These are phyloP conservation scores for Dryadomyces quercus-mongolicae DNA, from an alignment of 2,329 filamentous ascomycete genomes.

Conservation along the genomic window DNA sequence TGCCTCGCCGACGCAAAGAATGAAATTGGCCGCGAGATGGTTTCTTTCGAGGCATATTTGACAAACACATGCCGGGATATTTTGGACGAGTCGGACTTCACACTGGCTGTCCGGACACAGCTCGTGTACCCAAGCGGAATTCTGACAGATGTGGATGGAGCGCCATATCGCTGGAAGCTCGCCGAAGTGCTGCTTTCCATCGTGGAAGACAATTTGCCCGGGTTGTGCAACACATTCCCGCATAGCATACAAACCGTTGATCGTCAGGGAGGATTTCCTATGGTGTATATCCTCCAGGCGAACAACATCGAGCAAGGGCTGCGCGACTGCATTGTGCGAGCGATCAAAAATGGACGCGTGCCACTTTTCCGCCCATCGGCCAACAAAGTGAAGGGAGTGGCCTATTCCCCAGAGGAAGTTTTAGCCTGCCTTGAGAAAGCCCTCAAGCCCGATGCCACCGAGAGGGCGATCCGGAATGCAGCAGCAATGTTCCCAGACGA, in stretches of 20 bases:
- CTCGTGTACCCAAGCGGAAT: conserved; percentile 44
- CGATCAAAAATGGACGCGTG: conserved; percentile 24
- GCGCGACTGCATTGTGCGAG: conserved; percentile 23
- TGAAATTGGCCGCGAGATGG: conserved; percentile 30
- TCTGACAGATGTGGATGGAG: conserved; percentile 35
- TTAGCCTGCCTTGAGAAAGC: not conserved
- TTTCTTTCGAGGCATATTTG: conserved; percentile 38
- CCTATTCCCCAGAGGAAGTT: not conserved
- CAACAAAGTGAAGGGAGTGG: not conserved
- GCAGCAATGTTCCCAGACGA: conserved; percentile 2
- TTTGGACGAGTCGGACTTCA: conserved; percentile 51
- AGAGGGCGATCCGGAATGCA: not conserved
- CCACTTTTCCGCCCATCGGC: conserved; percentile 15
- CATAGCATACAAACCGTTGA: conserved; percentile 34
- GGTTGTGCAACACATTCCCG: conserved; percentile 25
- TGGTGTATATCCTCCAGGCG: conserved; percentile 40
- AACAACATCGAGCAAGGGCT: conserved; percentile 35
- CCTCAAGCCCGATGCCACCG: not conserved
- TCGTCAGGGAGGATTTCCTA: conserved; percentile 33
- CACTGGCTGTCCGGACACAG: conserved; percentile 39
- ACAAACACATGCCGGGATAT: conserved; percentile 41
- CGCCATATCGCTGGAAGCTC: conserved; percentile 38
- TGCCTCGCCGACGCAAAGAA: conserved; percentile 33
- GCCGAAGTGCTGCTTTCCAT: conserved; percentile 28
- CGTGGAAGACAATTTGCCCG: conserved; percentile 23